These are phyloP conservation scores for Brassica juncea DNA, from an alignment of 345 rosid species.

Conservation along the genomic window DNA sequence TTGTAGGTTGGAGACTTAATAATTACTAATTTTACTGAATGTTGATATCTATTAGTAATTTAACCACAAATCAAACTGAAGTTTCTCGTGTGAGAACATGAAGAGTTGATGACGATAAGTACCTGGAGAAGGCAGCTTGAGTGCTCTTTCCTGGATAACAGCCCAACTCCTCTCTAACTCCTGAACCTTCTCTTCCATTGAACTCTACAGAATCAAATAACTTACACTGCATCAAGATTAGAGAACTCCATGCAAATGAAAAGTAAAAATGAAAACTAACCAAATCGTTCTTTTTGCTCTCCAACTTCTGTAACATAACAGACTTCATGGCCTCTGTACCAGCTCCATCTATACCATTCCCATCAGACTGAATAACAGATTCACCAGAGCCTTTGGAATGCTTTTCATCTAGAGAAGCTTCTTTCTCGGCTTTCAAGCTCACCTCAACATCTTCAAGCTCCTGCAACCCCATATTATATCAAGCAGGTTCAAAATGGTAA, in stretches of 20 bases:
- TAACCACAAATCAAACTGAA: background rate
- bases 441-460: constrained; percentile 48
- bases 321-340: constrained; percentile 51
- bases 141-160: constrained; percentile 61
- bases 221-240: constrained; percentile 9
- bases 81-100: background rate
- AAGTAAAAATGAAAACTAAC: constrained; percentile 43
- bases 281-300: constrained; percentile 70
- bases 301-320: constrained; percentile 57
- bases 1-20: constrained; percentile 14
- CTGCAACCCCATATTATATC: constrained; percentile 42
- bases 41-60: background rate
- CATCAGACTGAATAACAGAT: constrained; percentile 33
- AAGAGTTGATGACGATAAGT: constrained; percentile 15
- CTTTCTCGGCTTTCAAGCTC: background rate
- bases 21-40: background rate
- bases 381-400: constrained; percentile 44
- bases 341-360: constrained; percentile 42
- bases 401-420: constrained; percentile 36
- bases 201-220: constrained; percentile 43
- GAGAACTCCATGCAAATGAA: constrained; percentile 11
- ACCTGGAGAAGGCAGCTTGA: constrained; percentile 90
- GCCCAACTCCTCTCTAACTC: constrained; percentile 76
- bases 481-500: background rate
- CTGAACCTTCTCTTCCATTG: constrained; percentile 66